Evolutionary conservation across 495 filamentous ascomycete genomes (phyloP).

Genomic region (Penicillium flavigenum): DNA sequence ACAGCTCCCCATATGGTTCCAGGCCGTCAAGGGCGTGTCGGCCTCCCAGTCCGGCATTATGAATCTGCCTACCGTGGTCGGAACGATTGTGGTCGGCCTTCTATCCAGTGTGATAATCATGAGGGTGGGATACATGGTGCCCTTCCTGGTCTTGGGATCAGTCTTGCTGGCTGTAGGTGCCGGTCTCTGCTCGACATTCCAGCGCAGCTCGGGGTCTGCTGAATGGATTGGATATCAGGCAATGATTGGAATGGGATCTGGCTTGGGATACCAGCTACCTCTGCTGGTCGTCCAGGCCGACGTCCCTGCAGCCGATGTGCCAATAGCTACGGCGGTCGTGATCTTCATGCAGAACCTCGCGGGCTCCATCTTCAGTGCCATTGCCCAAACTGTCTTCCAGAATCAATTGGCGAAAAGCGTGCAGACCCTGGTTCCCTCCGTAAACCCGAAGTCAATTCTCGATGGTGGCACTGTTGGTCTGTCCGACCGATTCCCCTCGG

Average conservation of each 20-base stretch:
- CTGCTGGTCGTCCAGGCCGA: background rate
- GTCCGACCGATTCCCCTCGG: constrained; percentile 1
- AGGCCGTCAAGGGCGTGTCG: background rate
- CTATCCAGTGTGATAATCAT: background rate
- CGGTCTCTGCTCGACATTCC: background rate
- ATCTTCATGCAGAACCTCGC: background rate
- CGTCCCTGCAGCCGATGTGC: background rate
- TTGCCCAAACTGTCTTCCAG: constrained; percentile 2
- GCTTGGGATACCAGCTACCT: background rate
- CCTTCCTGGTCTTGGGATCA: background rate
- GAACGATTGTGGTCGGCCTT: background rate
- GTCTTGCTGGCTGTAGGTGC: background rate
- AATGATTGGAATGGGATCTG: background rate
- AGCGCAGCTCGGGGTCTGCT: background rate
- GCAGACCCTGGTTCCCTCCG: background rate
- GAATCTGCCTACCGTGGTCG: background rate
- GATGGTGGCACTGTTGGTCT: background rate
- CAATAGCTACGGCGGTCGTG: background rate
- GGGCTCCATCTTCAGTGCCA: background rate
- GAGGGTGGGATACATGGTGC: background rate
- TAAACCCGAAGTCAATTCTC: background rate
- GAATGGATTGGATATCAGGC: constrained; percentile 2
- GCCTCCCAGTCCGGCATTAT: constrained; percentile 1
- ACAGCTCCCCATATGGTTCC: constrained; percentile 4
- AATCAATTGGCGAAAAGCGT: background rate